phyloP scores from a whole-genome alignment of 2,329 filamentous ascomycete genomes.

The Neocatenulostroma microsporum region DNA sequence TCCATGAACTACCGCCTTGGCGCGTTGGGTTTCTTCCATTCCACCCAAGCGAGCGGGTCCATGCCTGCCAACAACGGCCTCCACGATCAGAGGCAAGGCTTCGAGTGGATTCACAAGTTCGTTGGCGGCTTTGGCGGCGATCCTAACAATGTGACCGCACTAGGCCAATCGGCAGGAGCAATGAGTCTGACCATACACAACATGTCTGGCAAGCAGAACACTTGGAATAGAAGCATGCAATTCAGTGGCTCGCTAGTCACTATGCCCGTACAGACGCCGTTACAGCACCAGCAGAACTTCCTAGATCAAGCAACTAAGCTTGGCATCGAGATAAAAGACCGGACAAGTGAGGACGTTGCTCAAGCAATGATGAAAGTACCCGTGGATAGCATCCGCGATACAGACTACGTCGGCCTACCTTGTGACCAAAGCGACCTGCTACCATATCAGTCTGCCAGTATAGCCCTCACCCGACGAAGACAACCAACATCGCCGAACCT shows the following conservation, averaged over 20 bases:
- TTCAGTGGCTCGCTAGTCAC: constrained; percentile 1
- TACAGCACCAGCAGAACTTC: not conserved
- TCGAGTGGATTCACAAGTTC: not conserved
- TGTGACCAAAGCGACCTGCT: not conserved
- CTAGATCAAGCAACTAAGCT: not conserved
- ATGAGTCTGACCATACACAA: constrained; percentile 3
- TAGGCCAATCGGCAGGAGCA: constrained; percentile 2
- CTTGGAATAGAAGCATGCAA: not conserved
- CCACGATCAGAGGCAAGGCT: constrained; percentile 1
- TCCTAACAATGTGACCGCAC: constrained; percentile 1
- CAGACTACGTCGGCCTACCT: not conserved
- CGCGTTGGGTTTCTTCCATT: constrained; percentile 1
- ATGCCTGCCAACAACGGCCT: constrained; percentile 1
- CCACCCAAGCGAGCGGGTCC: not conserved
- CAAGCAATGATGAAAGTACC: not conserved
- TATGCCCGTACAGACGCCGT: not conserved
- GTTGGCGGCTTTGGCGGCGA: constrained; percentile 3
- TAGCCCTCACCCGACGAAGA: not conserved
- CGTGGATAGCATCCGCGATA: not conserved
- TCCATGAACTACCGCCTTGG: constrained; percentile 3
- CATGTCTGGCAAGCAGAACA: not conserved
- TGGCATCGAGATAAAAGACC: not conserved
- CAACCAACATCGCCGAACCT: not conserved
- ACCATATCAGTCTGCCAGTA: not conserved
- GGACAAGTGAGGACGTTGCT: not conserved